Percentiles rank a stretch among this genome's conserved stretches.
phyloP scores from a whole-genome alignment of 148 eudicot genomes.

The Selenicereus undatus region DNA sequence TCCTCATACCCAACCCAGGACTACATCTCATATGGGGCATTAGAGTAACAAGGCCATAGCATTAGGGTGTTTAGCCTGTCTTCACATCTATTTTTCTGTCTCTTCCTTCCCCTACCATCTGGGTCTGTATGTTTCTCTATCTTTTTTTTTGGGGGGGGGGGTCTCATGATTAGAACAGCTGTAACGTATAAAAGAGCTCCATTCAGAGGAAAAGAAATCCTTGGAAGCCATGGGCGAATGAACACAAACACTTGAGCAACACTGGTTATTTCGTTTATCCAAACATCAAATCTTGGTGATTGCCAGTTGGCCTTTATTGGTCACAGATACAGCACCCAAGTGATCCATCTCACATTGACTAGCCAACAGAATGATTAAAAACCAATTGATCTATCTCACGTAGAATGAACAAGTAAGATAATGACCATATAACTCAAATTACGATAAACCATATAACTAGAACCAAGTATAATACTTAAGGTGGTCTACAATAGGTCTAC shows the following conservation, averaged over 20 bases:
- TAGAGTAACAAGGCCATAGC: too few relatives aligned
- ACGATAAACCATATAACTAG: neutral
- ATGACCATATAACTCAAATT: neutral
- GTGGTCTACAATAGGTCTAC: neutral
- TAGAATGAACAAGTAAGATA: neutral
- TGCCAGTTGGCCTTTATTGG: neutral
- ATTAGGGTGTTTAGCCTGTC: too few relatives aligned
- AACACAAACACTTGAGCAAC: neutral
- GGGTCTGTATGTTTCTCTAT: neutral
- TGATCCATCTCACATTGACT: neutral
- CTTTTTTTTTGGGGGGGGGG: too few relatives aligned
- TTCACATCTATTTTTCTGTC: too few relatives aligned
- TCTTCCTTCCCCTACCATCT: neutral
- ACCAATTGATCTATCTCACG: too few relatives aligned
- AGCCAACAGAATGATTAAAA: neutral
- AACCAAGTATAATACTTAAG: neutral
- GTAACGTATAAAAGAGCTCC: neutral
- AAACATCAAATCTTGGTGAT: neutral
- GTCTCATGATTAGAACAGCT: neutral
- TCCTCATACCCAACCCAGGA: neutral
- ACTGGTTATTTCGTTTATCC: neutral
- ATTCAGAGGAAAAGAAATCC: neutral
- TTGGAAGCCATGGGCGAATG: neutral
- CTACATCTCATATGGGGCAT: neutral
- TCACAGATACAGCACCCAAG: neutral